Percentiles rank a stretch among this genome's conserved stretches.
Conservation (phyloP, 768 basidiomycete species). For the Hericium coralloides region DNA sequence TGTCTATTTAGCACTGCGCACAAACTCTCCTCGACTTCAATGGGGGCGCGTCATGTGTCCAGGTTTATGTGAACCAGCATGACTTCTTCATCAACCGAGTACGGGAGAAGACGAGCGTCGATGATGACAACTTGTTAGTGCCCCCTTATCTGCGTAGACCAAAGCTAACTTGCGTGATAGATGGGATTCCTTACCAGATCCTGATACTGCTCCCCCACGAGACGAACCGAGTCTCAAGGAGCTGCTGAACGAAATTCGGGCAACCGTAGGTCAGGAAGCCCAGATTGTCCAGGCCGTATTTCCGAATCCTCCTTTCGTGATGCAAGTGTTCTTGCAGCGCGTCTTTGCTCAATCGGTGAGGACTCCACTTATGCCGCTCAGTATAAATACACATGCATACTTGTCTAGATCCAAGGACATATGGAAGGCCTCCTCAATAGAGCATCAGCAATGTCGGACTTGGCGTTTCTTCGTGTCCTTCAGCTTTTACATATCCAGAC, state of each 20-base stretch:
- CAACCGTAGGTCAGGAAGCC: slow-evolving; percentile 89
- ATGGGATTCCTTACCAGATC: slow-evolving; percentile 77
- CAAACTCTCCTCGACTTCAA: slow-evolving; percentile 97
- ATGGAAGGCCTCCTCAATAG: slow-evolving; percentile 82
- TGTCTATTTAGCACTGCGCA: slow-evolving; percentile 73
- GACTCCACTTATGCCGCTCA: slow-evolving; percentile 6
- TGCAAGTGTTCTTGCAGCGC: slow-evolving; percentile 96
- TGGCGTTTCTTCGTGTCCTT: slow-evolving; percentile 85
- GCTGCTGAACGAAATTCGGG: slow-evolving; percentile 79
- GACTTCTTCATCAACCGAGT: slow-evolving; percentile 98
- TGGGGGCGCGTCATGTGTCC: slow-evolving; percentile 92
- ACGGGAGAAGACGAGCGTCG: slow-evolving; percentile 47
- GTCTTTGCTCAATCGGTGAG: slow-evolving; percentile 96
- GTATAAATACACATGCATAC: not conserved
- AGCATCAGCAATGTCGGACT: slow-evolving; percentile 68
- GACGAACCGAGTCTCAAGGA: slow-evolving; percentile 71
- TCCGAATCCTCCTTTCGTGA: slow-evolving; percentile 90
- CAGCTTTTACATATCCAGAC: slow-evolving; percentile 81
- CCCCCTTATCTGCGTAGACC: not conserved
- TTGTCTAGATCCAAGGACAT: slow-evolving; percentile 84
- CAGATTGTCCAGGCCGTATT: slow-evolving; percentile 99
- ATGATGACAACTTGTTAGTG: slow-evolving; percentile 49
- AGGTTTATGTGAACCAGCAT: slow-evolving; percentile 98
- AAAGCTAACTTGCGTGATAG: slow-evolving; percentile 29
- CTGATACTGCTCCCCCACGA: slow-evolving; percentile 67